phyloP scores from a whole-genome alignment of 768 basidiomycete species.

The Panus rudis region DNA sequence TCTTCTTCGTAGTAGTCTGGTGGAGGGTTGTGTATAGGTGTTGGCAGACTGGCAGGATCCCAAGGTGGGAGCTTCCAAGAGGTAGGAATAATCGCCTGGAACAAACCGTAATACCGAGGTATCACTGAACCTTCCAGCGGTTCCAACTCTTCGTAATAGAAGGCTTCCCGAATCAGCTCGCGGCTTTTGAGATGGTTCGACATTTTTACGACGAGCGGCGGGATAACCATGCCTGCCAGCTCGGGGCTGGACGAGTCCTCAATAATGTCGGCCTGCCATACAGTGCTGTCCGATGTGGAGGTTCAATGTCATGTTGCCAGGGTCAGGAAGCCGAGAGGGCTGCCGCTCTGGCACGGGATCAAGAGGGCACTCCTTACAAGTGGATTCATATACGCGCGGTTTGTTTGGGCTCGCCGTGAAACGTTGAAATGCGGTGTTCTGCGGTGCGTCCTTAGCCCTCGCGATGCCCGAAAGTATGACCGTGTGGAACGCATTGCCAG shows the following conservation, averaged over 20 bases:
- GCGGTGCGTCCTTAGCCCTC: too few relatives aligned
- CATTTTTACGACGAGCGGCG: slow-evolving; percentile 4
- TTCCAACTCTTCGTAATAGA: slow-evolving; percentile 4
- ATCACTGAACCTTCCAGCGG: not conserved
- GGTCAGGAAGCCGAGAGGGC: too few relatives aligned
- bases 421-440: too few relatives aligned
- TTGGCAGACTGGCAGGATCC: not conserved
- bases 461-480: not conserved
- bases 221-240: not conserved
- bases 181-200: not conserved
- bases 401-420: too few relatives aligned
- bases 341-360: too few relatives aligned
- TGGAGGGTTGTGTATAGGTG: too few relatives aligned
- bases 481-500: not conserved
- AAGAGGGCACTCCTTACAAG: too few relatives aligned
- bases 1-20: too few relatives aligned
- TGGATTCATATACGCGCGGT: too few relatives aligned
- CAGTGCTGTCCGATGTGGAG: too few relatives aligned
- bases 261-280: not conserved
- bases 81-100: not conserved
- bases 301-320: too few relatives aligned
- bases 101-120: slow-evolving; percentile 1
- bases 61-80: not conserved
- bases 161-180: not conserved
- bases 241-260: not conserved